Percentiles rank a stretch among this genome's conserved stretches.
Conservation (phyloP, 1,139 yeast species). For the Diutina rugosa region DNA sequence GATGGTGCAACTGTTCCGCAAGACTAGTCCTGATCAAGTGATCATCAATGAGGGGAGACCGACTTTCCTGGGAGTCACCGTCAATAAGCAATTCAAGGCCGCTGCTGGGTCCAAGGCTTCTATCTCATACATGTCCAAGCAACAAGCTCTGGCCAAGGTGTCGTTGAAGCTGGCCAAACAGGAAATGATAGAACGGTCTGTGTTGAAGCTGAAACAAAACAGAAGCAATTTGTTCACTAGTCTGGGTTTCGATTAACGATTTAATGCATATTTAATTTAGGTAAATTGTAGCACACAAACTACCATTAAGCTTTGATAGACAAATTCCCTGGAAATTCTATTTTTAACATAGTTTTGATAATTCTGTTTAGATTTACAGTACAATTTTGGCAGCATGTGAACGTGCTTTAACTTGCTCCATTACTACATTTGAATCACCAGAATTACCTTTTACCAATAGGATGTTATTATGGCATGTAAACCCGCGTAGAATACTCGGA, state of each 20-base stretch:
- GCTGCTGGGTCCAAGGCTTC: constrained; percentile 50
- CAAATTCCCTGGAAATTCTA: too few relatives aligned
- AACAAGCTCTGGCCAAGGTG: background rate
- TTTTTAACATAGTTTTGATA: too few relatives aligned
- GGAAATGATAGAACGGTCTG: background rate
- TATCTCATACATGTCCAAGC: constrained; percentile 37
- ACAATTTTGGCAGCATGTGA: background rate
- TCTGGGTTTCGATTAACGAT: background rate
- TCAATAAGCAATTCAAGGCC: constrained; percentile 41
- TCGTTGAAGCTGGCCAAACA: background rate
- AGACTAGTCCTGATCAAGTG: constrained; percentile 21
- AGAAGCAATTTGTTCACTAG: background rate
- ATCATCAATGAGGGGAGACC: constrained; percentile 13
- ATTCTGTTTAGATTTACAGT: too few relatives aligned
- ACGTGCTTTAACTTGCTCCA: too few relatives aligned
- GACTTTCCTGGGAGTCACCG: constrained; percentile 39
- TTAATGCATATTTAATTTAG: background rate
- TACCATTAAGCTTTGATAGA: too few relatives aligned
- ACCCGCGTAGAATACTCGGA: too few relatives aligned
- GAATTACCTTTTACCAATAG: too few relatives aligned
- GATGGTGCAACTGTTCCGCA: constrained; percentile 32
- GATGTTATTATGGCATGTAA: too few relatives aligned
- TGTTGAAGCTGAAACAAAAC: background rate
- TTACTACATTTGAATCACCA: too few relatives aligned
- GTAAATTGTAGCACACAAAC: background rate